Evolutionary conservation across 768 basidiomycete genomes (phyloP).

Genomic region (Agaricus sinodeliciosus): DNA sequence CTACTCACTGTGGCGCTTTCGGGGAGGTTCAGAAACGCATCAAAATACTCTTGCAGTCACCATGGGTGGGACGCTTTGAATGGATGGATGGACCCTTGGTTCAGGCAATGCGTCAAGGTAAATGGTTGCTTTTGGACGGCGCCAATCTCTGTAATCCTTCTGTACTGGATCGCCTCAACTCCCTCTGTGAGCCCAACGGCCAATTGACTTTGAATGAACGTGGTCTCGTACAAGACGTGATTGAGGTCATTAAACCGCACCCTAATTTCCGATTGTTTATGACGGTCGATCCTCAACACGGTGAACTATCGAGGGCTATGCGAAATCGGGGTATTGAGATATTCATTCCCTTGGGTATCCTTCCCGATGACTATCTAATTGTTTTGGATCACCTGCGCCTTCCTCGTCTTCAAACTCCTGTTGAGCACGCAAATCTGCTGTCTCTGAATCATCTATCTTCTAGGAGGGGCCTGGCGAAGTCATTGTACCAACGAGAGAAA

Average conservation of each 20-base stretch:
- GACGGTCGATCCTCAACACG: slow-evolving; percentile 85
- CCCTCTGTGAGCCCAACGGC: slow-evolving; percentile 87
- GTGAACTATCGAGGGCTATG: slow-evolving; percentile 97
- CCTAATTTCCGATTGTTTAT: slow-evolving; percentile 90
- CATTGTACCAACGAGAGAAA: neutral
- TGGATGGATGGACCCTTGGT: slow-evolving; percentile 96
- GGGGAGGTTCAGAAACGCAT: neutral
- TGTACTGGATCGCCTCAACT: slow-evolving; percentile 93
- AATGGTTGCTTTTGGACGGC: slow-evolving; percentile 87
- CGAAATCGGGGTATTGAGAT: slow-evolving; percentile 94
- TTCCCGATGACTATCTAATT: slow-evolving; percentile 39
- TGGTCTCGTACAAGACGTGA: slow-evolving; percentile 71
- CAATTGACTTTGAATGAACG: slow-evolving; percentile 82
- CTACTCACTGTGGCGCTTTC: neutral
- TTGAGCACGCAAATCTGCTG: neutral
- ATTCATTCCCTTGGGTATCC: slow-evolving; percentile 33
- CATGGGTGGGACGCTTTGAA: slow-evolving; percentile 58
- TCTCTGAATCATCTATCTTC: slow-evolving; percentile 1
- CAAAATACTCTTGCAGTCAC: neutral
- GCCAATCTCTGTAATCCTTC: slow-evolving; percentile 95
- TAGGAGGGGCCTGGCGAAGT: slow-evolving; percentile 22
- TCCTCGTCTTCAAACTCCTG: slow-evolving; percentile 20
- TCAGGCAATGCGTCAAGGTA: slow-evolving; percentile 75
- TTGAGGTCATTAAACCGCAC: slow-evolving; percentile 76
- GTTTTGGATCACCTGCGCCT: slow-evolving; percentile 44